A percentile compares a stretch with the other conserved stretches of the same genome.
Evolutionary conservation across 805 yeast species (phyloP).

Genomic region (Schwanniomyces occidentalis): DNA sequence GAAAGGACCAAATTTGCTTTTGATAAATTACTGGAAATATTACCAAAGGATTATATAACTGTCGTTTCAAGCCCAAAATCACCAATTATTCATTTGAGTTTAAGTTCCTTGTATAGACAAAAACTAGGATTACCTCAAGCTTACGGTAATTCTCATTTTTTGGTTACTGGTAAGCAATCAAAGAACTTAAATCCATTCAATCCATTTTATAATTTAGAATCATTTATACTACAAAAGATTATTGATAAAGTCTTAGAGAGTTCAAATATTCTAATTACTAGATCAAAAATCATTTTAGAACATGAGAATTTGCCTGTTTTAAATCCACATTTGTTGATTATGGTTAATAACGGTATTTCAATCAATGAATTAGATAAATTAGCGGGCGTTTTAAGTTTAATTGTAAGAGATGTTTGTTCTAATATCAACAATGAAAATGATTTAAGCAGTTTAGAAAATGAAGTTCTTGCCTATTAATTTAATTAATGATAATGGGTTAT

Average conservation of each 20-base stretch:
- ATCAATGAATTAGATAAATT: constrained; percentile 26
- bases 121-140: constrained; percentile 46
- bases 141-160: constrained; percentile 49
- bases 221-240: constrained; percentile 62
- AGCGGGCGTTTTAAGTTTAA: constrained; percentile 21
- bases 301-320: constrained; percentile 69
- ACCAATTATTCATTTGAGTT: constrained; percentile 67
- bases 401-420: constrained; percentile 23
- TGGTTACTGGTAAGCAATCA: constrained; percentile 46
- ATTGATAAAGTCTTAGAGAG: constrained; percentile 55
- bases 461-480: constrained; percentile 19
- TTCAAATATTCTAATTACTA: constrained; percentile 59
- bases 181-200: constrained; percentile 43
- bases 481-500: no score
- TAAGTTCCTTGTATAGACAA: constrained; percentile 49
- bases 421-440: constrained; percentile 21
- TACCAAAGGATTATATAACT: constrained; percentile 38
- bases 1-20: constrained; percentile 42
- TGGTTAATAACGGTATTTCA: constrained; percentile 29
- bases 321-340: constrained; percentile 37
- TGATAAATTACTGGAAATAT: constrained; percentile 40
- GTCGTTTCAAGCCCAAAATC: constrained; percentile 60
- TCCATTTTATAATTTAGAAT: constrained; percentile 51
- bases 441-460: constrained; percentile 26
- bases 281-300: constrained; percentile 62